These are phyloP conservation scores for Neonectria ditissima DNA, from an alignment of 2,329 filamentous ascomycete genomes.

Conservation along the genomic window DNA sequence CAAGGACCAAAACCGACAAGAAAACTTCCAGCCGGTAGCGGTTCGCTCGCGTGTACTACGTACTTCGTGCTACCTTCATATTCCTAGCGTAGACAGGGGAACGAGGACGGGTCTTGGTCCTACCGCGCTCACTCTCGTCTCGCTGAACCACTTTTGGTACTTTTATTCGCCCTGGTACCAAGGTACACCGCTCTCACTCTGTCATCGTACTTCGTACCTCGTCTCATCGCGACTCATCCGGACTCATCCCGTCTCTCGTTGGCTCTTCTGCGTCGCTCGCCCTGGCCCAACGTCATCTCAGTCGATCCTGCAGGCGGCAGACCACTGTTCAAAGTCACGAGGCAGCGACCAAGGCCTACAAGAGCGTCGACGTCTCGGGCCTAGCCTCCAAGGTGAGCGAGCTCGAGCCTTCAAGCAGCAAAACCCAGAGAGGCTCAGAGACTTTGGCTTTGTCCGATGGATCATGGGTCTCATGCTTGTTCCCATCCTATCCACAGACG, in stretches of 20 bases:
- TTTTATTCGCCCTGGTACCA: slow-evolving; percentile 12
- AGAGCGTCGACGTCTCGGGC: slow-evolving; percentile 11
- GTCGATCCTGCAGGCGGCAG: slow-evolving; percentile 27
- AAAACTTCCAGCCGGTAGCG: slow-evolving; percentile 13
- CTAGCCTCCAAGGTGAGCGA: slow-evolving; percentile 30
- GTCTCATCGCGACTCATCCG: slow-evolving; percentile 8
- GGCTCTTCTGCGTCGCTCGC: neutral
- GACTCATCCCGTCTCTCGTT: slow-evolving; percentile 7
- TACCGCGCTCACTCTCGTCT: slow-evolving; percentile 12
- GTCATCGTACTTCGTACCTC: slow-evolving; percentile 12
- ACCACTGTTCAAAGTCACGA: slow-evolving; percentile 17
- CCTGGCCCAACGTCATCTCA: slow-evolving; percentile 19
- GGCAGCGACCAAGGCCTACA: slow-evolving; percentile 10
- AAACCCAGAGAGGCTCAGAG: slow-evolving; percentile 31
- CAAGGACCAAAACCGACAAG: slow-evolving; percentile 15
- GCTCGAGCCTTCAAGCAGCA: slow-evolving; percentile 34
- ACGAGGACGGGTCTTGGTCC: slow-evolving; percentile 5
- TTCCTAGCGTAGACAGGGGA: slow-evolving; percentile 19
- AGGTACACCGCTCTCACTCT: slow-evolving; percentile 32
- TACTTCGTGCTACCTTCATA: neutral
- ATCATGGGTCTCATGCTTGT: slow-evolving; percentile 11
- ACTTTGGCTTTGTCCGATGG: slow-evolving; percentile 13
- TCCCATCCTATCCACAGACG: slow-evolving; percentile 26
- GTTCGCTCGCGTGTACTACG: slow-evolving; percentile 22
- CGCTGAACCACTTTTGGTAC: neutral